Base-by-base conservation (phyloP, 179 eudicot species). In the Drosera spatulata region DNA sequence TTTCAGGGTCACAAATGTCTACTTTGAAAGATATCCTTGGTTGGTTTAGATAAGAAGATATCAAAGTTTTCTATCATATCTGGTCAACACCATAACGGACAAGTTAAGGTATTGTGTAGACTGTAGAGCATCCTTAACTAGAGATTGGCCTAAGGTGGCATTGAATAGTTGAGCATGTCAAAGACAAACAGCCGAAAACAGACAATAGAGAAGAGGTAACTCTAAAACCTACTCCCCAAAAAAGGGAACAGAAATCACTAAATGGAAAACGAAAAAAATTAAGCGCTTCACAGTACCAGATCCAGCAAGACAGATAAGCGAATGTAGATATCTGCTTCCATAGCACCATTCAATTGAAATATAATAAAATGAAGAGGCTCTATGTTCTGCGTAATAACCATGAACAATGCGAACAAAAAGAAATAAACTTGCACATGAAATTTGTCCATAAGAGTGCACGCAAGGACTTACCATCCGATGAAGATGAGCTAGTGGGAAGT, bases 381-480 rank as follows among this genome's bases (percentile, higher is more conserved):
- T 22, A 22, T 22, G 33, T 0, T 38, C 60, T 22, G 11, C 0
- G 7, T 44, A 42, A 48, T 38, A 33, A 49, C 11, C 33, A 39
- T 15, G 9, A 38, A 3, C 33, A 49, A 4, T 14, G 11, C 33
- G 11, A 33, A 14, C 11, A 10, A 10, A 38, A 13, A 3, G 22
- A n/a, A 39, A 37, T 3, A 22, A 40, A 67, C 7, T 10, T 10
- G 46, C 7, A 41, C 15, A 40, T 15, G 51, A 22, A 39, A 45
- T 2, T 3, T 6, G 55, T 4, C 13, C 5, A 22, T 22, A 22
- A 22, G 33, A 22, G 33, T 22, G 33, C 0, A 22, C 33, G 43
- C 56, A 61, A 60, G 42, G 47, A 67, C 84, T 77, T 43, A 91
- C 95, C 96, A 62, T 81, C 95, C 59, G 85, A 75, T 41, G 86